Percentiles rank a stretch among this genome's conserved stretches.
These are phyloP conservation scores for Pseudogymnoascus sp. DNA, from an alignment of 2,329 filamentous ascomycete species.

Conservation along the genomic window DNA sequence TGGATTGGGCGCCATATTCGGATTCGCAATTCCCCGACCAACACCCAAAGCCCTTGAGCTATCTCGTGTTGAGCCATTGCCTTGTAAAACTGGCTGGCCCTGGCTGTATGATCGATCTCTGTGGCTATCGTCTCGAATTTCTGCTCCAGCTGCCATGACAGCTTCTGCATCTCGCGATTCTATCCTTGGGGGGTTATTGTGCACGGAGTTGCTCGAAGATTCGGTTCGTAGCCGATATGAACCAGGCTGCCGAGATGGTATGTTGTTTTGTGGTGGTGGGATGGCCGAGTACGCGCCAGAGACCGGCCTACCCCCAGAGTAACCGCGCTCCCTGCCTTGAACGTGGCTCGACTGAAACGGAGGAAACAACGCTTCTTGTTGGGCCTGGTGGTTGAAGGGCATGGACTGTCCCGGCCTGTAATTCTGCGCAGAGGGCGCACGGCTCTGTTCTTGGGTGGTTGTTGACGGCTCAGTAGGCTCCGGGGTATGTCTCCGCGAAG, in stretches of 20 bases:
- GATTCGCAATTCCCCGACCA: slow-evolving; percentile 33
- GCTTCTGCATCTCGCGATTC: slow-evolving; percentile 54
- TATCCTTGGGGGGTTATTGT: slow-evolving; percentile 45
- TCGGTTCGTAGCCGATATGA: slow-evolving; percentile 51
- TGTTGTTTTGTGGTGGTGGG: slow-evolving; percentile 32
- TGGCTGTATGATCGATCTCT: slow-evolving; percentile 60
- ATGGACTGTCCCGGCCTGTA: slow-evolving; percentile 33
- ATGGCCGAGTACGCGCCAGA: slow-evolving; percentile 37
- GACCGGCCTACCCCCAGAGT: slow-evolving; percentile 34
- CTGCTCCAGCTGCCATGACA: slow-evolving; percentile 51
- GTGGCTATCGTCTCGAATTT: slow-evolving; percentile 60
- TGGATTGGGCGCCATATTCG: slow-evolving; percentile 9
- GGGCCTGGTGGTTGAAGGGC: slow-evolving; percentile 35
- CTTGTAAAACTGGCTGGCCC: slow-evolving; percentile 40
- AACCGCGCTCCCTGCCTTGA: slow-evolving; percentile 29
- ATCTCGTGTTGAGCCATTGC: slow-evolving; percentile 62
- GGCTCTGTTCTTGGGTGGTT: slow-evolving; percentile 19
- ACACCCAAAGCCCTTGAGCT: slow-evolving; percentile 65
- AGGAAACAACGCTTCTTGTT: slow-evolving; percentile 32
- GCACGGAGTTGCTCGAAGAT: slow-evolving; percentile 47
- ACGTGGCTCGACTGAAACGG: slow-evolving; percentile 36
- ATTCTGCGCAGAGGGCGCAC: slow-evolving; percentile 25
- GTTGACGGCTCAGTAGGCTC: slow-evolving; percentile 22
- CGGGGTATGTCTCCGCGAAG: slow-evolving; percentile 13
- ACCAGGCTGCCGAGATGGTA: slow-evolving; percentile 30